Percentiles rank a stretch among this genome's conserved stretches.
Evolutionary conservation across 345 rosid genomes (phyloP).

Genomic region (Nephelium lappaceum): DNA sequence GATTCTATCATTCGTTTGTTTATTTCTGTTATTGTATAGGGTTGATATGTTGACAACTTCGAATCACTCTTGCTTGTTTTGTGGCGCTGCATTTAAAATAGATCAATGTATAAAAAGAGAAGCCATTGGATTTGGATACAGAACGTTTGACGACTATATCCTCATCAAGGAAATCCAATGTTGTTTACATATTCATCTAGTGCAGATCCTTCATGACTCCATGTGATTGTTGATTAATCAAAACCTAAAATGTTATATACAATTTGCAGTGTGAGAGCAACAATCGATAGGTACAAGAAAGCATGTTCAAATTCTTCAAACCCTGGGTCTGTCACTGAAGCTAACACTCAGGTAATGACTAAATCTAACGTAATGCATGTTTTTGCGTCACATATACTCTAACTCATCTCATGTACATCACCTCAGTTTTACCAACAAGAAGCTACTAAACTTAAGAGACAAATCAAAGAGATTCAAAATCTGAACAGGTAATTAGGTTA

Average conservation of each 20-base stretch:
- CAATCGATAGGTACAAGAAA: conserved; percentile 92
- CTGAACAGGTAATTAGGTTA: conserved; percentile 52
- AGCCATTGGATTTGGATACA: too few species aligned
- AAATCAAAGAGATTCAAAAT: conserved; percentile 75
- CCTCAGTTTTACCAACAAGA: conserved; percentile 88
- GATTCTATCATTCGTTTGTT: too few species aligned
- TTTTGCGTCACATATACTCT: too few species aligned
- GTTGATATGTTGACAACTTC: too few species aligned
- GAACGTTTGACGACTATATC: too few species aligned
- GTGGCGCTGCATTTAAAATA: too few species aligned
- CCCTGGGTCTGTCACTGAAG: conserved; percentile 70
- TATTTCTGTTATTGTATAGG: too few species aligned
- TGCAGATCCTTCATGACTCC: background rate
- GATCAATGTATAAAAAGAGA: too few species aligned
- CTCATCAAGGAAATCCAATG: too few species aligned
- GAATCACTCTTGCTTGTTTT: too few species aligned
- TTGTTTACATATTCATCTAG: background rate
- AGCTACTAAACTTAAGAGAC: conserved; percentile 73
- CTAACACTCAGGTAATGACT: conserved; percentile 73
- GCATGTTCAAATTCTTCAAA: conserved; percentile 60
- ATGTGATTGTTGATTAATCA: background rate
- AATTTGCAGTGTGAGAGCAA: conserved; percentile 67
- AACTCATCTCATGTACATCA: background rate
- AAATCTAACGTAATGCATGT: too few species aligned
- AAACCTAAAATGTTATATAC: background rate